Percentiles rank a stretch among this genome's conserved stretches.
These are phyloP conservation scores for Ophiosphaerella herpotricha DNA, from an alignment of 2,329 filamentous ascomycete genomes.

Conservation along the genomic window DNA sequence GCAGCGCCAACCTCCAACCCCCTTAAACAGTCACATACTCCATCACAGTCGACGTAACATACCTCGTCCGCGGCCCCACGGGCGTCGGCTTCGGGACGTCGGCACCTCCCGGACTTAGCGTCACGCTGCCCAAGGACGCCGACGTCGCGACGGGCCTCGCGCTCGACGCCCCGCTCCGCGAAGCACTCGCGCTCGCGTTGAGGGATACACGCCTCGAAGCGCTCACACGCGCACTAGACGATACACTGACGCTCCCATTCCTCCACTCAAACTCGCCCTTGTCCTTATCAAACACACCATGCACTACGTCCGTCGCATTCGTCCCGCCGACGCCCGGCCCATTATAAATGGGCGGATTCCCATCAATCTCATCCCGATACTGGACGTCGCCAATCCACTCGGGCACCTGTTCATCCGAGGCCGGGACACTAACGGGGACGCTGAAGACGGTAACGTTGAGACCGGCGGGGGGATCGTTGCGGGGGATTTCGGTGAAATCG, in stretches of 20 bases:
- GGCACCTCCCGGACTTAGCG: no score
- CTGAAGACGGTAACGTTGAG: conserved; percentile 37
- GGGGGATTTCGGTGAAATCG: conserved; percentile 36
- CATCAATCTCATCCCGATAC: conserved; percentile 31
- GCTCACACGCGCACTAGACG: neutral
- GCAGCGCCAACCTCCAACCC: no score
- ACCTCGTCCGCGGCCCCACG: conserved; percentile 11
- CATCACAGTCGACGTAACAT: conserved; percentile 19
- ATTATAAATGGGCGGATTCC: conserved; percentile 29
- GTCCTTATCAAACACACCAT: conserved; percentile 14
- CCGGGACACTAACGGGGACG: conserved; percentile 29
- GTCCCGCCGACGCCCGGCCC: conserved; percentile 20
- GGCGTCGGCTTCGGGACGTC: conserved; percentile 2
- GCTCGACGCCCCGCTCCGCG: neutral
- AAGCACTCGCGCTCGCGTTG: neutral
- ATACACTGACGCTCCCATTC: conserved; percentile 9
- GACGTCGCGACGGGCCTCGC: conserved; percentile 1
- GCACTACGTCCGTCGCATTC: conserved; percentile 13
- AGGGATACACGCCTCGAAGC: neutral
- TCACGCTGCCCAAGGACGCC: neutral
- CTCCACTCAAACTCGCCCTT: conserved; percentile 21
- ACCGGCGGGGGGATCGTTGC: conserved; percentile 29
- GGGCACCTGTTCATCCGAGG: conserved; percentile 31
- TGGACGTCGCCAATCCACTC: conserved; percentile 26
- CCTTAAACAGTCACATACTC: conserved; percentile 17